Base-by-base conservation (phyloP, 768 basidiomycete genomes). In the Leccinellum luteum region DNA sequence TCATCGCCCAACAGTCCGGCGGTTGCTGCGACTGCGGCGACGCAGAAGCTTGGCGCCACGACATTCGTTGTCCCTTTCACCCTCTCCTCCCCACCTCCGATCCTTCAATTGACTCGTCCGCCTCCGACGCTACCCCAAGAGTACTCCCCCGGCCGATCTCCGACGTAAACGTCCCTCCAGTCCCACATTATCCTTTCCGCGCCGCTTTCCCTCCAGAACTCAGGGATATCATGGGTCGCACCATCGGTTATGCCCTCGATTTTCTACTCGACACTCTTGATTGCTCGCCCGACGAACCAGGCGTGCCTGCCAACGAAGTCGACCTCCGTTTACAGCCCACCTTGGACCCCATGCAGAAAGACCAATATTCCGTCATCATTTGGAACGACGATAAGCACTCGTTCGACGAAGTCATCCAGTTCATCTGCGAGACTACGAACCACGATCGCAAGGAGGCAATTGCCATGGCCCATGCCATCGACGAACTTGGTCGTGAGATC, bases 331-430 rank as follows among this genome's bases (percentile, higher is more conserved):
- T 86, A 13, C 87, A 92, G 65, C 84, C 87, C 9, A 85, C 89
- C 1, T 85, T 83, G 6, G 90, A 93, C 62, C 89, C 90, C 10
- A 84, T 88, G 80, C 81, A 82, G 76, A 87, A 86, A 60, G 90
- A 92, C 62, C 81, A 86, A 54, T 92, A 86, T 64, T 87, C 89
- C 45, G 80, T 98, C 56, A 78, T 96, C 27, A 74, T 98, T 5
- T 98, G 94, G 94, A 94, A 95, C 75, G 95, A 97, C 72, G 97
- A 99, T 72, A 96, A 95, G 64, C 97, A 98, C 72, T 94, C 92
- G 0, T 90, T 88, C 65, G 86, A 89, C 51, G 94, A 98, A 66
- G 86, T 97, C 54, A 87, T 88, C 60, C 81, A 84, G 59, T 80
- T 93, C 43, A 74, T 92, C 6, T 78, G 79, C 56, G 89, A 89